Conservation (phyloP, 2,329 filamentous ascomycete genomes). For the Arthrinium phaeospermum region DNA sequence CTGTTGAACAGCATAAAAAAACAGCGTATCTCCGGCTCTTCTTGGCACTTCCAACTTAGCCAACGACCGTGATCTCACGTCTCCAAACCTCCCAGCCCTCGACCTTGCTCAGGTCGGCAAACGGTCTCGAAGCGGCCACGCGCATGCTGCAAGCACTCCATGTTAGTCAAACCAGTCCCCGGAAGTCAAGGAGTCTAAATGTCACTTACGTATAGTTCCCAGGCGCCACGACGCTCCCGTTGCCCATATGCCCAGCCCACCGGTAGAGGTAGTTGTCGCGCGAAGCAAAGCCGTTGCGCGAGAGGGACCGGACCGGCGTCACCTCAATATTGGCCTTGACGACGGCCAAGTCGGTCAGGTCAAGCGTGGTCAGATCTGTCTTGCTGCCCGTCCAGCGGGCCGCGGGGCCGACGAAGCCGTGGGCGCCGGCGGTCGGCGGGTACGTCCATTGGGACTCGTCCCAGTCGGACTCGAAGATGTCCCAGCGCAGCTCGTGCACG, state of each 20-base stretch:
- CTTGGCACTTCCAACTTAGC: not conserved
- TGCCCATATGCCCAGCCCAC: not conserved
- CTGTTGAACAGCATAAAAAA: not conserved
- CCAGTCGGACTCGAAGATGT: constrained; percentile 18
- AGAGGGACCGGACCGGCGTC: not conserved
- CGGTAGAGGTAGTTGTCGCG: not conserved
- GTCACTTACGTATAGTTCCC: constrained; percentile 4
- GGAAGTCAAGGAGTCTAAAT: too few species aligned
- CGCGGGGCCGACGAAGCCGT: constrained; percentile 3
- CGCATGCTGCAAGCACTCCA: not conserved
- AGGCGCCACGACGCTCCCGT: not conserved
- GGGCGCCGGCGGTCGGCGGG: constrained; percentile 17
- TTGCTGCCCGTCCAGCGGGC: not conserved
- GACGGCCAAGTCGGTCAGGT: constrained; percentile 7
- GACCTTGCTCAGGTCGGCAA: constrained; percentile 1
- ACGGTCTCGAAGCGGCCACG: not conserved
- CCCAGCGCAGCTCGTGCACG: constrained; percentile 20
- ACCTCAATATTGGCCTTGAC: not conserved
- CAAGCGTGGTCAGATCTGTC: not conserved
- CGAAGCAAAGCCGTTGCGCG: not conserved
- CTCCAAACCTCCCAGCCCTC: constrained; percentile 2
- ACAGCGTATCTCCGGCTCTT: not conserved
- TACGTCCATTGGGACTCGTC: constrained; percentile 19
- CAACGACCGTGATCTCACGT: not conserved
- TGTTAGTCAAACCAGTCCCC: not conserved